Evolutionary conservation across 139 green algal species (phyloP), one percentile per base, ranked within the genome.

Genomic region (Choricystis sp.): DNA sequence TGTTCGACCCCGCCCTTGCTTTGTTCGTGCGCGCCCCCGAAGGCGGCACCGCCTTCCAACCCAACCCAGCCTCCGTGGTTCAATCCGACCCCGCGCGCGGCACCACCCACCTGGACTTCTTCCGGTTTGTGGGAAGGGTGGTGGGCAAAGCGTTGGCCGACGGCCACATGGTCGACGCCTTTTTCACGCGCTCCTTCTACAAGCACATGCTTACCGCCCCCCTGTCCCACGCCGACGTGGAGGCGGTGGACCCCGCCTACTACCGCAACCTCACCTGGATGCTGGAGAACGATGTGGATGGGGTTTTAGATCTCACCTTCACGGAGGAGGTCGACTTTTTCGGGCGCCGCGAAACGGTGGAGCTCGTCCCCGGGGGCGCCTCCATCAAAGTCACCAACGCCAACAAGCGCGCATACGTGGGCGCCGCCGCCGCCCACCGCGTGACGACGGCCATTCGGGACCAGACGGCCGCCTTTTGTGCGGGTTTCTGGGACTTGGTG

Each of bases 151-250:
- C 93, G 3, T 69, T 99, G 71, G 80, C 91, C 57, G 92, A 99
- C 67, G 86, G 86, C 22, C 84, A 92, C 76, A 70, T 89, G 29
- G 77, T 95, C 24, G 90, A 97, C 69, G 90, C 85, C 31, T 87
- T 98, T 81, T 99, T 99, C 85, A 99, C 92, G 23, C 86, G 91
- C 63, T 93, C 83, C 64, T 97, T 99, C 80, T 98, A 98, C 84
- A 98, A 98, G 81, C 91, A 97, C 82, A 84, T 97, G 70, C 87
- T 97, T 52, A 86, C 85, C 22, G 59, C 77, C 48, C 72, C 75
- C n/a, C 75, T 97, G 26, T 94, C 86, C 25, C 94, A 94, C 65
- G 79, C 87, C 64, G 92, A 99, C 80, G 87, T 99, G 48, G 92
- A 99, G 79, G 91, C 79, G 1, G 88, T 98, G 30, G 92, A 98